These are phyloP conservation scores for Yamadazyma endophytica DNA, from an alignment of 805 yeast species.

Conservation along the genomic window DNA sequence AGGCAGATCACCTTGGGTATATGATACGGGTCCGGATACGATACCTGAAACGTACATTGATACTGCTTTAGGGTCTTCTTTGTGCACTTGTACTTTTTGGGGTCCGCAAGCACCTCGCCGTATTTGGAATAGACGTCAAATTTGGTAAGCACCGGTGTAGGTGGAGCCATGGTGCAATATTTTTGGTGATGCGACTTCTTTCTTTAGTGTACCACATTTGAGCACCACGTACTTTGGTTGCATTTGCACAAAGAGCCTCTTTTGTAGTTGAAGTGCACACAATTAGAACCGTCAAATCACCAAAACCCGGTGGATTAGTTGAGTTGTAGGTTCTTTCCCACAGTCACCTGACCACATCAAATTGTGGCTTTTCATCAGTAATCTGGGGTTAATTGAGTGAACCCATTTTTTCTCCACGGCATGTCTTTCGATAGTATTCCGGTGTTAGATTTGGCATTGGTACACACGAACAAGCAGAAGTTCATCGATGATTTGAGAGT, in stretches of 20 bases:
- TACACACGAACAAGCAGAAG: conserved; percentile 31
- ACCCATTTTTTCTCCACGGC: too few species aligned
- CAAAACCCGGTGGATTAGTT: too few species aligned
- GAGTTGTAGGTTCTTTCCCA: too few species aligned
- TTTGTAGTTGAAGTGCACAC: too few species aligned
- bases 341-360: too few species aligned
- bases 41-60: conserved; percentile 37
- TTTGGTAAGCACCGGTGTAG: conserved; percentile 35
- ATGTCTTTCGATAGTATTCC: conserved; percentile 41
- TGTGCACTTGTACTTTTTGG: conserved; percentile 29
- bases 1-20: conserved; percentile 37
- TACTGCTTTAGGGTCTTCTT: conserved; percentile 33
- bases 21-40: conserved; percentile 17
- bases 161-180: conserved; percentile 40
- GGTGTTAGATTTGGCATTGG: conserved; percentile 45
- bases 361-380: too few species aligned
- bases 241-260: too few species aligned
- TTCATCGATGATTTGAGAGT: conserved; percentile 37
- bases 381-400: too few species aligned
- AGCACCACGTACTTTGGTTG: too few species aligned
- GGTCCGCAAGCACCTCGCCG: conserved; percentile 22
- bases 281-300: too few species aligned
- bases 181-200: background rate
- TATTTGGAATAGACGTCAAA: conserved; percentile 25
- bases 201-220: too few species aligned